A percentile compares a stretch with the other conserved stretches of the same genome.
phyloP scores from a whole-genome alignment of 2,329 filamentous ascomycete species.

The Colletotrichum karsti region DNA sequence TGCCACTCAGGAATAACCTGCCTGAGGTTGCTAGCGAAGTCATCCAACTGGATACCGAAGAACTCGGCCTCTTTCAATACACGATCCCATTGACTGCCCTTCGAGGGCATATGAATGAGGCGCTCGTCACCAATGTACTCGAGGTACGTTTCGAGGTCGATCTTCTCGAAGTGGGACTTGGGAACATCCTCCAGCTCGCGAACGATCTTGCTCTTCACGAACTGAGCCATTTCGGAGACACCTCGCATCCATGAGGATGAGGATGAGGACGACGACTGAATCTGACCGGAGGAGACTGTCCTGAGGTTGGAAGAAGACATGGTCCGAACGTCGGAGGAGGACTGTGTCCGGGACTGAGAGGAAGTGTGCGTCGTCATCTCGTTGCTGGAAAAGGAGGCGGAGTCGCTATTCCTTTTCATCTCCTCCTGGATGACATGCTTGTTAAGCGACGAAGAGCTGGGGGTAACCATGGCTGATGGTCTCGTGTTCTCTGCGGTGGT shows the following conservation, averaged over 20 bases:
- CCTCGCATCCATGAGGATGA: neutral
- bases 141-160: slow-evolving; percentile 37
- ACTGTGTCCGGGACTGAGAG: neutral
- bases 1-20: slow-evolving; percentile 32
- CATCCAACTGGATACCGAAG: slow-evolving; percentile 48
- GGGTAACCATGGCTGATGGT: neutral
- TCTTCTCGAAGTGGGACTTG: neutral
- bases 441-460: neutral
- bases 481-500: neutral
- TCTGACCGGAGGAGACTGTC: neutral
- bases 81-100: slow-evolving; percentile 50
- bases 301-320: neutral
- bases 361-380: neutral
- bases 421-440: slow-evolving; percentile 11
- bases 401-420: slow-evolving; percentile 1
- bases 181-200: slow-evolving; percentile 20
- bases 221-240: slow-evolving; percentile 4
- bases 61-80: slow-evolving; percentile 49
- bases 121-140: slow-evolving; percentile 47
- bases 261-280: neutral
- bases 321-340: neutral
- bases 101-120: slow-evolving; percentile 48
- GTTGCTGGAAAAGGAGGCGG: slow-evolving; percentile 4
- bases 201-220: neutral
- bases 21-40: slow-evolving; percentile 43